A percentile compares a stretch with the other conserved stretches of the same genome.
Conservation (phyloP, 768 basidiomycete species). For the Hortiboletus campestris region DNA sequence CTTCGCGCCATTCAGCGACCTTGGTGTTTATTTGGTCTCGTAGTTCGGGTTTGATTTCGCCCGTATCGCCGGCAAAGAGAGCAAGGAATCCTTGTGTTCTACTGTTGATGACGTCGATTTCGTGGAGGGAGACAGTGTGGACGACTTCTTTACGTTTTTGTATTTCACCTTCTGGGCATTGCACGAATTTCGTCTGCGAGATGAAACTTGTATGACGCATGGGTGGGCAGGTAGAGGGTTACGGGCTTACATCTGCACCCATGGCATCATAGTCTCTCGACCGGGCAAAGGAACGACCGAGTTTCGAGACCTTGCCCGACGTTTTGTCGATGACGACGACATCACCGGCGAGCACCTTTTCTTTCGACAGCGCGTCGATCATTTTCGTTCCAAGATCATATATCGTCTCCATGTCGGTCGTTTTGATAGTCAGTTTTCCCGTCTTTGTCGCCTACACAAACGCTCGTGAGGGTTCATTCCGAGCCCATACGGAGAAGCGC, state of each 20-base stretch:
- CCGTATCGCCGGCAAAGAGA: slow-evolving; percentile 92
- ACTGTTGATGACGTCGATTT: slow-evolving; percentile 99
- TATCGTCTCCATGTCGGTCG: slow-evolving; percentile 99
- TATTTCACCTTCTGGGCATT: slow-evolving; percentile 96
- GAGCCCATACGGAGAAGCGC: slow-evolving; percentile 18
- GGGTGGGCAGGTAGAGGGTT: background rate
- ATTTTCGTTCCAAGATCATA: slow-evolving; percentile 99
- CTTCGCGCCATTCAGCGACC: slow-evolving; percentile 96
- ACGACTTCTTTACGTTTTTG: slow-evolving; percentile 97
- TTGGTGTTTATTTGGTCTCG: slow-evolving; percentile 96
- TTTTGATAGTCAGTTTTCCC: slow-evolving; percentile 95
- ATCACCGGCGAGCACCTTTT: slow-evolving; percentile 94
- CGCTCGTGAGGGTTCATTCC: background rate
- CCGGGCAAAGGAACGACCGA: slow-evolving; percentile 94
- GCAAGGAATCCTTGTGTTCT: slow-evolving; percentile 98
- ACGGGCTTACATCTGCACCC: slow-evolving; percentile 86
- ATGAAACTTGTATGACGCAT: background rate
- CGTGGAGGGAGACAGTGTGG: slow-evolving; percentile 95
- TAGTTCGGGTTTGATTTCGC: slow-evolving; percentile 97
- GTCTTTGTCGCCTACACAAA: slow-evolving; percentile 86
- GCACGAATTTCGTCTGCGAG: slow-evolving; percentile 90
- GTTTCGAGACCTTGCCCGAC: slow-evolving; percentile 93
- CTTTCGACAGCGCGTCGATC: slow-evolving; percentile 96
- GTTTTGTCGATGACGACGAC: slow-evolving; percentile 97
- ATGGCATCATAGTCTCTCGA: slow-evolving; percentile 98